These are phyloP conservation scores for Gossypium raimondii DNA, from an alignment of 345 rosid genomes.

Conservation along the genomic window DNA sequence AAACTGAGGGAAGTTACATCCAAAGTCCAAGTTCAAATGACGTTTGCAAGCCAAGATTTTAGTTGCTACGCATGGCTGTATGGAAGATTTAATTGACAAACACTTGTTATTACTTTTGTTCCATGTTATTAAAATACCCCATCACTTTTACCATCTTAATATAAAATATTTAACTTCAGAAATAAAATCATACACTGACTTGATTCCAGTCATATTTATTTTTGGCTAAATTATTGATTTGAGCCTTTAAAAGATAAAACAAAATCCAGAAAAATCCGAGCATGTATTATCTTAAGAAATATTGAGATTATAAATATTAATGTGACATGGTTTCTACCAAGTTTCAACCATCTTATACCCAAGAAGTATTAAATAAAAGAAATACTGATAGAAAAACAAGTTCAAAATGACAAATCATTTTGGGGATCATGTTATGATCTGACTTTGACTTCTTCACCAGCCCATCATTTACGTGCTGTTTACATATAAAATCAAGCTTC, in stretches of 20 bases:
- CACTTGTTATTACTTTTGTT: background rate
- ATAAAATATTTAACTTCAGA: background rate
- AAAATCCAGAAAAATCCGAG: too few relatives aligned
- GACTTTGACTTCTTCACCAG: constrained; percentile 4
- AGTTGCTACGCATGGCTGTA: too few relatives aligned
- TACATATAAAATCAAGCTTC: background rate
- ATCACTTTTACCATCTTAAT: background rate
- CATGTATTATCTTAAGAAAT: too few relatives aligned
- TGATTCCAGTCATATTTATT: too few relatives aligned
- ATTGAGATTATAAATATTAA: too few relatives aligned
- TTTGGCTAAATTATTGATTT: too few relatives aligned
- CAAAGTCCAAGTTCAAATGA: too few relatives aligned
- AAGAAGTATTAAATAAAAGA: background rate
- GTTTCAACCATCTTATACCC: background rate
- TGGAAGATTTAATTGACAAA: too few relatives aligned
- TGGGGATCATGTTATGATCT: background rate
- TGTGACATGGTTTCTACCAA: too few relatives aligned
- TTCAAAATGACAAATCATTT: background rate
- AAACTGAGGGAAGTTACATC: too few relatives aligned
- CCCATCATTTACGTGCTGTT: background rate
- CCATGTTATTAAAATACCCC: background rate
- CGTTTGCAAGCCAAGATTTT: too few relatives aligned
- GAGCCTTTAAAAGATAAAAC: too few relatives aligned
- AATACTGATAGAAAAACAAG: background rate
- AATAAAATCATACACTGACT: background rate